Conservation (phyloP, 2,329 filamentous ascomycete species). For the Xylariaceae sp. region DNA sequence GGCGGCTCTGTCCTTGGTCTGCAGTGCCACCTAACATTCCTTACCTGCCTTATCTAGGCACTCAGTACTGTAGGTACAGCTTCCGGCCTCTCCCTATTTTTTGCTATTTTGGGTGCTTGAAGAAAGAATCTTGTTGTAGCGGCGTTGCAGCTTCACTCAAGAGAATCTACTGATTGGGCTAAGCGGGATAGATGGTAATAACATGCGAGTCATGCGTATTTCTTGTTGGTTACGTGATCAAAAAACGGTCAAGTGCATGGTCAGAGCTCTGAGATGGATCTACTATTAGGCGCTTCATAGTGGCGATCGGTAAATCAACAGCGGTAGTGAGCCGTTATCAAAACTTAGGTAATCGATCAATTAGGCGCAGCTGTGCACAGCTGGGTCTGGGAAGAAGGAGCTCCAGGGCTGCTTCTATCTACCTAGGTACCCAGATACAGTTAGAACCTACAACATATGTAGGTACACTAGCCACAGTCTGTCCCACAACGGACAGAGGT, state of each 20-base stretch:
- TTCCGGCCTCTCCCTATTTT: neutral
- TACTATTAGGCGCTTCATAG: conserved; percentile 1
- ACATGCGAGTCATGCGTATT: conserved; percentile 1
- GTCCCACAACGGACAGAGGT: too few species aligned
- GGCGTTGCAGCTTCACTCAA: neutral
- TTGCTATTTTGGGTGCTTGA: conserved; percentile 20
- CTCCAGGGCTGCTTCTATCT: too few species aligned
- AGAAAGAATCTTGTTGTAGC: neutral
- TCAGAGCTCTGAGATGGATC: neutral
- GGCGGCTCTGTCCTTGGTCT: conserved; percentile 16
- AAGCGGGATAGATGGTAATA: neutral
- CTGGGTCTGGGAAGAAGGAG: too few species aligned
- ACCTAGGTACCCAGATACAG: too few species aligned
- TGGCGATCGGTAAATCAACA: conserved; percentile 1
- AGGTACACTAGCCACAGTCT: too few species aligned
- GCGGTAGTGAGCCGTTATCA: neutral
- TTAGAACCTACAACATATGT: too few species aligned
- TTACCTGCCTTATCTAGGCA: neutral
- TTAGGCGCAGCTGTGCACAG: too few species aligned
- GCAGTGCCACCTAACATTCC: neutral
- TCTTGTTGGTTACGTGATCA: neutral
- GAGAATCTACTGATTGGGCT: neutral
- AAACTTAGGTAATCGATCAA: too few species aligned
- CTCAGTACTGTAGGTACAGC: neutral
- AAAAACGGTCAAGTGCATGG: too few species aligned